Percentiles rank a stretch among this genome's conserved stretches.
Conservation (phyloP, 352 stramenopile genomes). For the Phytophthora fragariae region DNA sequence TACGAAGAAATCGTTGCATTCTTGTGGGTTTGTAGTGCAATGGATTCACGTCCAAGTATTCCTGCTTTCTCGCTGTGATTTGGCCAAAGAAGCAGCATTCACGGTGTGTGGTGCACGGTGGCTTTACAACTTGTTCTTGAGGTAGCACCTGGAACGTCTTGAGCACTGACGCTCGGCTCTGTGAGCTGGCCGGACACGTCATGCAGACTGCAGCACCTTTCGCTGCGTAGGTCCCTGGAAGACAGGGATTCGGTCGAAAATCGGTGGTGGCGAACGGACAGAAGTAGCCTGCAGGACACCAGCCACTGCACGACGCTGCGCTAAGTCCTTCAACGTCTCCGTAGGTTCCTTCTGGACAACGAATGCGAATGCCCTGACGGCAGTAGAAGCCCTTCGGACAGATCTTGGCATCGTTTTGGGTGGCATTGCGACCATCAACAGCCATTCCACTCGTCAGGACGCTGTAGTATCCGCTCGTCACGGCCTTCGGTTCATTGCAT, state of each 20-base stretch:
- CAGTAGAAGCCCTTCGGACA: slow-evolving; percentile 82
- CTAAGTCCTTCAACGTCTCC: no score
- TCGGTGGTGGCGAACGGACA: slow-evolving; percentile 69
- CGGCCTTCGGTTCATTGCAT: slow-evolving; percentile 50
- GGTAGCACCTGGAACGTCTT: slow-evolving; percentile 32
- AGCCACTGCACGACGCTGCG: no score
- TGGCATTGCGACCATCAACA: slow-evolving; percentile 56
- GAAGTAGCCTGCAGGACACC: slow-evolving; percentile 74
- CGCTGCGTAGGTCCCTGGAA: slow-evolving; percentile 51
- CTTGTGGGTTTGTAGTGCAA: not conserved
- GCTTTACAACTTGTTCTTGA: slow-evolving; percentile 14
- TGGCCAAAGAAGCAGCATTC: slow-evolving; percentile 64
- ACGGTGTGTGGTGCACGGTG: slow-evolving; percentile 44
- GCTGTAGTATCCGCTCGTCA: slow-evolving; percentile 63
- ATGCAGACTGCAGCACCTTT: slow-evolving; percentile 57
- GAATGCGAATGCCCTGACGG: no score
- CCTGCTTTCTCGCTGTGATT: not conserved
- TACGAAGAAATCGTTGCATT: not conserved
- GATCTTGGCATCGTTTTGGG: slow-evolving; percentile 52
- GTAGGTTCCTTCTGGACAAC: no score
- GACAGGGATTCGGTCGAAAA: slow-evolving; percentile 51
- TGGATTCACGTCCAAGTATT: no score
- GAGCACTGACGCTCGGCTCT: slow-evolving; percentile 32
- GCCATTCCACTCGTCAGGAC: slow-evolving; percentile 48
- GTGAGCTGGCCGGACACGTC: slow-evolving; percentile 40